phyloP scores from a whole-genome alignment of 345 rosid species.

The Odontarrhena argentea region DNA sequence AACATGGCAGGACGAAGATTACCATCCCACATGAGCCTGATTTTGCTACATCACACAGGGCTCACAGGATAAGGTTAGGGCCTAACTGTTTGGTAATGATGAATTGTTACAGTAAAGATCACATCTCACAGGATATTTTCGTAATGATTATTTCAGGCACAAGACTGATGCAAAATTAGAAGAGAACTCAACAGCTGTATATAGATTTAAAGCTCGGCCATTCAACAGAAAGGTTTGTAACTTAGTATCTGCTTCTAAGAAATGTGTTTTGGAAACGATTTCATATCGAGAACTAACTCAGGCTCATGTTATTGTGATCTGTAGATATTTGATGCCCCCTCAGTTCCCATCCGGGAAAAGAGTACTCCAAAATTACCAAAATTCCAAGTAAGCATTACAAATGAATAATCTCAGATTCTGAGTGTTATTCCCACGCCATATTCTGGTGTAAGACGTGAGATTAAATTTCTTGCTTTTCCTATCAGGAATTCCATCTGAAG shows the following conservation, averaged over 20 bases:
- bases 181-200: constrained; percentile 42
- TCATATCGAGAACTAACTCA: constrained; percentile 20
- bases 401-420: neutral
- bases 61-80: constrained; percentile 71
- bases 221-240: constrained; percentile 86
- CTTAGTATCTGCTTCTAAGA: constrained; percentile 35
- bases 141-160: constrained; percentile 57
- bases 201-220: constrained; percentile 94
- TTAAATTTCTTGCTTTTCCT: constrained; percentile 29
- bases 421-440: neutral
- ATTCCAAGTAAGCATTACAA: constrained; percentile 63
- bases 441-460: constrained; percentile 15
- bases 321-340: constrained; percentile 89
- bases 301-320: constrained; percentile 35
- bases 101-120: neutral
- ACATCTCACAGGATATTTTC: constrained; percentile 14
- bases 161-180: constrained; percentile 52
- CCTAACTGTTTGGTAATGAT: constrained; percentile 24
- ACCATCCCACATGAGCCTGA: constrained; percentile 93
- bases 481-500: constrained; percentile 83
- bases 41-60: constrained; percentile 82
- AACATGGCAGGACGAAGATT: constrained; percentile 52
- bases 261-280: neutral
- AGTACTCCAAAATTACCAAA: constrained; percentile 79
- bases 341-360: constrained; percentile 70